A percentile compares a stretch with the other conserved stretches of the same genome.
Conservation (phyloP, 1,284 basidiomycete species). For the Pterulicium gracile region DNA sequence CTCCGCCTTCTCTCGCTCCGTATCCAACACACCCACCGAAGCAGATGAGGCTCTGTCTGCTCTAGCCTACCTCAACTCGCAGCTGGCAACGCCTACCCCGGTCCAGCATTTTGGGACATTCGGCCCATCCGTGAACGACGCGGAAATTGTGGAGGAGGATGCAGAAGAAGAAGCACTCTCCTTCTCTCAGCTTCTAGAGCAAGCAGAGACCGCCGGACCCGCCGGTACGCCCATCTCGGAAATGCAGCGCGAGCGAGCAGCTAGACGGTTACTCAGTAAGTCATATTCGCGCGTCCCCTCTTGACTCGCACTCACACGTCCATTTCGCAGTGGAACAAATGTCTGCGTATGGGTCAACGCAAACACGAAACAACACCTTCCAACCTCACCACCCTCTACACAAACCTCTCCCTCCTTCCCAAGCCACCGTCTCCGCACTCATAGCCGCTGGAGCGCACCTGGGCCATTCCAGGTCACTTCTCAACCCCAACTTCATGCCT, state of each 20-base stretch:
- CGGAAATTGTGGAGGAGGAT: too few relatives aligned
- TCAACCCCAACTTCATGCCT: conserved; percentile 85
- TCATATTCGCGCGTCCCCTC: conserved; percentile 13
- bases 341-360: conserved; percentile 67
- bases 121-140: too few relatives aligned
- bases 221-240: conserved; percentile 34
- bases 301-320: conserved; percentile 10
- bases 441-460: conserved; percentile 91
- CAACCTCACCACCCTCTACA: conserved; percentile 67
- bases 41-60: background rate
- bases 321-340: conserved; percentile 48
- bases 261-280: conserved; percentile 43
- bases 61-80: background rate
- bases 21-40: background rate
- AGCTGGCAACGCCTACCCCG: background rate
- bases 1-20: background rate
- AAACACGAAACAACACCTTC: conserved; percentile 60
- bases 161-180: background rate
- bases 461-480: conserved; percentile 76
- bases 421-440: conserved; percentile 81
- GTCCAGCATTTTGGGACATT: conserved; percentile 27
- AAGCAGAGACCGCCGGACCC: background rate
- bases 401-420: conserved; percentile 46
- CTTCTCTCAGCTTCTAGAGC: background rate
- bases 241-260: conserved; percentile 47